Base-by-base conservation (phyloP, 2,329 filamentous ascomycete species). In the Westerdykella aurantiaca region DNA sequence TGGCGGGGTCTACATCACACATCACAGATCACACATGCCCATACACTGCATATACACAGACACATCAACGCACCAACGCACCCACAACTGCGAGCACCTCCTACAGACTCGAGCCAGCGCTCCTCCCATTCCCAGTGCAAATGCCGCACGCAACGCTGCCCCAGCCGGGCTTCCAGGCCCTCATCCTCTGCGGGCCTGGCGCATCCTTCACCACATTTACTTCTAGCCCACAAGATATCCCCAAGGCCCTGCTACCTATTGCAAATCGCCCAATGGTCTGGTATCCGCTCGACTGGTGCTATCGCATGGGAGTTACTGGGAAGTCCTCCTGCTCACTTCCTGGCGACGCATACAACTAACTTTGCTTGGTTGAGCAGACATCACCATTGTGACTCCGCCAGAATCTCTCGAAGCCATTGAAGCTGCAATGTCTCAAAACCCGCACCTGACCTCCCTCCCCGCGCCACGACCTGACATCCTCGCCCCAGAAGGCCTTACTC, bases 231-330 rank as follows among this genome's bases (percentile, higher is more conserved):
- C 82, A 85, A 68, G 84, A 90, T 61, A 83, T 86, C 48, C 86
- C 87, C 9, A 93, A 93, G 69, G 86, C 87, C 9, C 77, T 93
- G 17, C 71, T 93, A 6, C 87, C 87, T 5, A 85, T 93, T 47
- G 87, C 87, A 31, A 93, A 93, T 65, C 72, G 87, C 54, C 87
- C 87, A 1, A 93, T 93, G 87, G 83, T 93, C 37, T 91, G 88
- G 85, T 93, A 93, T 64, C 83, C 87, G 5, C 79, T 93, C 34
- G 86, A 91, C 58, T 91, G 88, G 71, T 91, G 86, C 68, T 86
- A 88, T 61, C 81, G 86, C 31, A 86, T 85, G 66, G 86, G 87
- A 54, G 80, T 90, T 52, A 86, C 83, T 59, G 76, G 85, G 86
- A 67, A 67, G 78, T 67, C 22, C 11, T 9, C 25, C 25, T 21